Conservation (phyloP, 768 basidiomycete genomes). For the Boletus huronensis region DNA sequence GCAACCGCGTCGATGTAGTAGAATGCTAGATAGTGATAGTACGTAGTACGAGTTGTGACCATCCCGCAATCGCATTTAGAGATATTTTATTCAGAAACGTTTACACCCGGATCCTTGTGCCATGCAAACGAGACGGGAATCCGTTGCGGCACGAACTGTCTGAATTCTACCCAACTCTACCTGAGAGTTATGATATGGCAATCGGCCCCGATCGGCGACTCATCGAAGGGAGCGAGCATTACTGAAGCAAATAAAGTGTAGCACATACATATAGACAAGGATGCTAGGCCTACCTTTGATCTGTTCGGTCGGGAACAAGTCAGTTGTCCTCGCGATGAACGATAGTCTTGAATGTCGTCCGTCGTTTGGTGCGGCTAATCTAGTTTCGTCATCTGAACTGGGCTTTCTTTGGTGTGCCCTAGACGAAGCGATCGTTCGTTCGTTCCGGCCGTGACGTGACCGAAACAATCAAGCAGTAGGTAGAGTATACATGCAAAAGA, state of each 20-base stretch:
- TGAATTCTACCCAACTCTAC: not conserved
- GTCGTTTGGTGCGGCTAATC: not conserved
- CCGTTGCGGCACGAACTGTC: not conserved
- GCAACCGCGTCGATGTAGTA: slow-evolving; percentile 2
- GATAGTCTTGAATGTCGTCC: no score
- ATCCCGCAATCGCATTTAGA: not conserved
- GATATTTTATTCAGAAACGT: not conserved
- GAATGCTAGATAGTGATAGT: slow-evolving; percentile 10
- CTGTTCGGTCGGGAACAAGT: no score
- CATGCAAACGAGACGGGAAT: not conserved
- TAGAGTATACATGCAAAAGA: not conserved
- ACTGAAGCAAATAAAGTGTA: no score
- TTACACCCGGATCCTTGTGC: not conserved
- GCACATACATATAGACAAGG: no score
- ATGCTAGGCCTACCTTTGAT: no score
- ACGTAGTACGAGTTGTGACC: not conserved
- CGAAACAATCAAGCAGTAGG: not conserved
- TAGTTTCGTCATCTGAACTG: not conserved
- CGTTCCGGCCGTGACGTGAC: not conserved
- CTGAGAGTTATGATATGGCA: no score
- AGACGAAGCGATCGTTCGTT: not conserved
- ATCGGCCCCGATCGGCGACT: no score
- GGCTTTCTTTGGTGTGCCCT: not conserved
- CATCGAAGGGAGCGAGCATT: no score
- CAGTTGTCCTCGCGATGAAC: no score